Conservation (phyloP, 345 rosid species). For the Lepidium africanum region DNA sequence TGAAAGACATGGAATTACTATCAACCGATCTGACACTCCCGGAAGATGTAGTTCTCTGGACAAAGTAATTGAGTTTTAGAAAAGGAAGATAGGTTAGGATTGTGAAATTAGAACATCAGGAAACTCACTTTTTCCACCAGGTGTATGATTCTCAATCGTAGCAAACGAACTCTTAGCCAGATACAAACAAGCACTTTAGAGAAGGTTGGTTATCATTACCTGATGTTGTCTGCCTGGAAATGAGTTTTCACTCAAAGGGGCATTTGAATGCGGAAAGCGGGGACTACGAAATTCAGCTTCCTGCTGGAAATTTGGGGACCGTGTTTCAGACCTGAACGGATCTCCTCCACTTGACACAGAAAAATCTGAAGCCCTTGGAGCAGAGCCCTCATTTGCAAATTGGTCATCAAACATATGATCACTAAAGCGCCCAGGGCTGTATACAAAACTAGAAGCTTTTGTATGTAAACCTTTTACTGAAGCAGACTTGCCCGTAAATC, state of each 20-base stretch:
- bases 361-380: slow-evolving; percentile 71
- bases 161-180: neutral
- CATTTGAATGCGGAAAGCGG: slow-evolving; percentile 40
- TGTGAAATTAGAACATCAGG: slow-evolving; percentile 6
- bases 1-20: slow-evolving; percentile 50
- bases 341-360: slow-evolving; percentile 84
- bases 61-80: slow-evolving; percentile 23
- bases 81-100: neutral
- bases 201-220: slow-evolving; percentile 12
- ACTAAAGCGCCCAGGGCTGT: slow-evolving; percentile 69
- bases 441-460: slow-evolving; percentile 62
- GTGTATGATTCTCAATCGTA: neutral
- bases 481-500: slow-evolving; percentile 78
- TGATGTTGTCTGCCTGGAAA: slow-evolving; percentile 38
- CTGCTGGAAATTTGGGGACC: slow-evolving; percentile 68
- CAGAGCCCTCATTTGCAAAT: slow-evolving; percentile 82
- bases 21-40: slow-evolving; percentile 66
- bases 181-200: slow-evolving; percentile 9
- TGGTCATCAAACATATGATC: slow-evolving; percentile 62
- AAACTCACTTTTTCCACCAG: neutral
- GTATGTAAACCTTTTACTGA: slow-evolving; percentile 65
- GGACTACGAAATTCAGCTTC: slow-evolving; percentile 57
- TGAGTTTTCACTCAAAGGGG: slow-evolving; percentile 31
- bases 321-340: slow-evolving; percentile 49
- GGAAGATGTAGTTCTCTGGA: slow-evolving; percentile 69